Evolutionary conservation across 108 stramenopile genomes (phyloP).

Genomic region (Nannochloropsis salina): DNA sequence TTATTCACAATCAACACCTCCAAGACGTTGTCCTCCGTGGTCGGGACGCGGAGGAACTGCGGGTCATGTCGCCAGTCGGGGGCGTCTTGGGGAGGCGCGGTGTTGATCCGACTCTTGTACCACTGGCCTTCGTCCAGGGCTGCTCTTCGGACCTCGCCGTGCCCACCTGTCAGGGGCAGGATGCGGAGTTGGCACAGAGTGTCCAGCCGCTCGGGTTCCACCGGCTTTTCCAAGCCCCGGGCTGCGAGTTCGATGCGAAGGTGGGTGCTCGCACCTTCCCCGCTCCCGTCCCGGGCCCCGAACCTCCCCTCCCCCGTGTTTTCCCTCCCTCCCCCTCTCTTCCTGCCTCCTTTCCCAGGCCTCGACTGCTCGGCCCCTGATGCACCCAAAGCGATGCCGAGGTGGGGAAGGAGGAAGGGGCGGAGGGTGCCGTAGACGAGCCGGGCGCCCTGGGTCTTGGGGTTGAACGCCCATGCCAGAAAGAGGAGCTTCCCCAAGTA

Average conservation of each 20-base stretch:
- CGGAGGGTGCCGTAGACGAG: not conserved
- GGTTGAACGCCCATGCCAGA: conserved; percentile 4
- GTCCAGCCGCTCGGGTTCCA: not conserved
- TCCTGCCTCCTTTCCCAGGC: not conserved
- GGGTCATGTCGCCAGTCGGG: not conserved
- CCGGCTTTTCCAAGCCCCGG: not conserved
- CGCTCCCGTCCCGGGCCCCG: not conserved
- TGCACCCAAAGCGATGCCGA: not conserved
- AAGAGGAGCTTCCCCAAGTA: not conserved
- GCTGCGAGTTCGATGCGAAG: conserved; percentile 9
- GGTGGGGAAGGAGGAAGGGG: not conserved
- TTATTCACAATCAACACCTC: not conserved
- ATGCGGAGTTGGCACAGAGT: conserved; percentile 19
- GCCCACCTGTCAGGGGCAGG: not conserved
- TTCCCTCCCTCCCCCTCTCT: not conserved
- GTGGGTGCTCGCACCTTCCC: not conserved
- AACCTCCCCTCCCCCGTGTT: not conserved
- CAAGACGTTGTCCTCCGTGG: not conserved
- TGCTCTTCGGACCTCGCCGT: not conserved
- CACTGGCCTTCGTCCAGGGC: not conserved
- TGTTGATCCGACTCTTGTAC: not conserved
- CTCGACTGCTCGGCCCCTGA: not conserved
- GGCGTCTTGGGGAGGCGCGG: not conserved
- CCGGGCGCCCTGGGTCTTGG: not conserved
- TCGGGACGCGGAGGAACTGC: not conserved